These are phyloP conservation scores for Stropharia rugosoannulata DNA, from an alignment of 768 basidiomycete genomes.

Conservation along the genomic window DNA sequence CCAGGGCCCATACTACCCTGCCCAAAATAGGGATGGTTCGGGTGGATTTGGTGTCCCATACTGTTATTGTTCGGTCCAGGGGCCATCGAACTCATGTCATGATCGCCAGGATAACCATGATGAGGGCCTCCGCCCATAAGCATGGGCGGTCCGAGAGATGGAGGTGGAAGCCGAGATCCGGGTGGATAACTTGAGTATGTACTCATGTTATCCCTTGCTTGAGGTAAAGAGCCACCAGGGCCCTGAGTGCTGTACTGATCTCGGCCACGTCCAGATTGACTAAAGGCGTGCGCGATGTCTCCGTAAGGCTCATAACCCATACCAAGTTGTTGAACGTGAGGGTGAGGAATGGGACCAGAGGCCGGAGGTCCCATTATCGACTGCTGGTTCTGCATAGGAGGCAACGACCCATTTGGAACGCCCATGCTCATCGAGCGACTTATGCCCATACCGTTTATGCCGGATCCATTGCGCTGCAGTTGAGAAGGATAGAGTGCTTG, in stretches of 20 bases:
- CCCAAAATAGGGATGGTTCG: conserved; percentile 34
- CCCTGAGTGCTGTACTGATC: conserved; percentile 11
- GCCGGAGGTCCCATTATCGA: conserved; percentile 16
- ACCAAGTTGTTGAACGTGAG: conserved; percentile 9
- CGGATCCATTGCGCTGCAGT: conserved; percentile 11
- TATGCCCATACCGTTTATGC: conserved; percentile 7
- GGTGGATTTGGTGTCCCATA: conserved; percentile 24
- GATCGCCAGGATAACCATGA: conserved; percentile 21
- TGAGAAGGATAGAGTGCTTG: conserved; percentile 13
- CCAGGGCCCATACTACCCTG: conserved; percentile 21
- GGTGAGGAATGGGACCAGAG: conserved; percentile 10
- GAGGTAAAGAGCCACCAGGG: conserved; percentile 9
- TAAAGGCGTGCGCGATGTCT: conserved; percentile 11
- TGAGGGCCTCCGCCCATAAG: conserved; percentile 7
- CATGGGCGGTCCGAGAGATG: conserved; percentile 12
- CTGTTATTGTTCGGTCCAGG: conserved; percentile 16
- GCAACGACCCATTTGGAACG: conserved; percentile 15
- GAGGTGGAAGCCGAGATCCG: conserved; percentile 3
- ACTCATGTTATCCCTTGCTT: conserved; percentile 11
- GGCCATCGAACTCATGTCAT: conserved; percentile 23
- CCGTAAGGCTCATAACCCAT: conserved; percentile 21
- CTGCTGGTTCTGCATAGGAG: conserved; percentile 11
- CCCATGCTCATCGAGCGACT: conserved; percentile 16
- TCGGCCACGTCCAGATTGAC: conserved; percentile 14
- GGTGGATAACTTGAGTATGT: conserved; percentile 9